A percentile compares a stretch with the other conserved stretches of the same genome.
Conservation (phyloP, 108 stramenopile genomes). For the Pseudonitzschia delicatissima region DNA sequence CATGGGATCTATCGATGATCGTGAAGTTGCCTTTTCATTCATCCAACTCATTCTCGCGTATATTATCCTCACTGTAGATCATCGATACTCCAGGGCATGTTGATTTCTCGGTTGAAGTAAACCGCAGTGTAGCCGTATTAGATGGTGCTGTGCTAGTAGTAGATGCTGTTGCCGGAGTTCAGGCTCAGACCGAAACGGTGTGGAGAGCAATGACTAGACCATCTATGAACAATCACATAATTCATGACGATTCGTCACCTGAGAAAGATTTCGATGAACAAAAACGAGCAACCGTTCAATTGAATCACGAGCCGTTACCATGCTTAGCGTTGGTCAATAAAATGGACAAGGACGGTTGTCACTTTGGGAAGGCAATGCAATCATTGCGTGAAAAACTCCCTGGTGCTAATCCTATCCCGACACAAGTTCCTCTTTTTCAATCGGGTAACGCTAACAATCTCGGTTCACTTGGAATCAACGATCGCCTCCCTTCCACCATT, state of each 20-base stretch:
- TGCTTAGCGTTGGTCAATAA: slow-evolving; percentile 94
- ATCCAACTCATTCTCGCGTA: too few species aligned
- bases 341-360: slow-evolving; percentile 96
- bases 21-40: too few species aligned
- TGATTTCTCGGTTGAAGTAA: slow-evolving; percentile 97
- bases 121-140: slow-evolving; percentile 93
- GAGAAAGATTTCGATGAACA: neutral
- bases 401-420: slow-evolving; percentile 69
- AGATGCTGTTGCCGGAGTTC: slow-evolving; percentile 97
- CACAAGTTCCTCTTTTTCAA: slow-evolving; percentile 75
- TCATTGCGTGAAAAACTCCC: slow-evolving; percentile 75
- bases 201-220: slow-evolving; percentile 88
- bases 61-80: slow-evolving; percentile 19
- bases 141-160: slow-evolving; percentile 97
- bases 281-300: slow-evolving; percentile 6
- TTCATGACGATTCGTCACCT: slow-evolving; percentile 4
- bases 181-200: slow-evolving; percentile 97
- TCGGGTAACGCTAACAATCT: neutral
- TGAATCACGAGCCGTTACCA: slow-evolving; percentile 79
- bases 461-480: slow-evolving; percentile 11
- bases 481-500: slow-evolving; percentile 15
- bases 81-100: slow-evolving; percentile 99
- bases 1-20: too few species aligned
- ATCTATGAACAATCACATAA: slow-evolving; percentile 48
- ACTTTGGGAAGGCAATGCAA: slow-evolving; percentile 79